Evolutionary conservation across 2,329 filamentous ascomycete genomes (phyloP).

Genomic region (Seiridium cupressi): DNA sequence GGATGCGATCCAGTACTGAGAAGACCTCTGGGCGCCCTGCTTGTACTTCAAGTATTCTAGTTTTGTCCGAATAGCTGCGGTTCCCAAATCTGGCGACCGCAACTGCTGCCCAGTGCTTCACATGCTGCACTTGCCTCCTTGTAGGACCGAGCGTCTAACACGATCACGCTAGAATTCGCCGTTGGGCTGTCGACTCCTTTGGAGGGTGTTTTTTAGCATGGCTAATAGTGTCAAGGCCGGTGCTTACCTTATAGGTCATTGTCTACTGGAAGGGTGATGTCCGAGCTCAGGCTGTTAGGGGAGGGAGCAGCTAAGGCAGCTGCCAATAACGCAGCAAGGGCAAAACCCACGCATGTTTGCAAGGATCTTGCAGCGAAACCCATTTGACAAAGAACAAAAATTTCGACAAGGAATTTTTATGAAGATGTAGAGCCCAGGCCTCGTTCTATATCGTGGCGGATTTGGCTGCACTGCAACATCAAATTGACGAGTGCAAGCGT

Average conservation of each 20-base stretch:
- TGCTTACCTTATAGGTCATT: conserved; percentile 39
- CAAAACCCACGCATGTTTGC: not conserved
- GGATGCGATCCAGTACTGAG: conserved; percentile 35
- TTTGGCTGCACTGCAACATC: not conserved
- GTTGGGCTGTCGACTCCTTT: conserved; percentile 30
- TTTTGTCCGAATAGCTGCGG: conserved; percentile 26
- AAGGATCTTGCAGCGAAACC: not conserved
- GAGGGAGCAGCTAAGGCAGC: conserved; percentile 22
- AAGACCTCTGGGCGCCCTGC: conserved; percentile 17
- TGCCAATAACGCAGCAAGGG: not conserved
- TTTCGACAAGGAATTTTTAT: not conserved
- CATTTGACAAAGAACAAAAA: not conserved
- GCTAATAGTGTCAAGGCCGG: not conserved
- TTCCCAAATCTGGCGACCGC: conserved; percentile 28
- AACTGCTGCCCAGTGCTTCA: conserved; percentile 35
- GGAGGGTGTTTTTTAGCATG: not conserved
- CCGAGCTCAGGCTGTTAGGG: conserved; percentile 31
- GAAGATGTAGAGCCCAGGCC: not conserved
- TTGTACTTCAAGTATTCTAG: conserved; percentile 36
- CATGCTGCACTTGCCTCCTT: conserved; percentile 29
- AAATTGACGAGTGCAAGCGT: not conserved
- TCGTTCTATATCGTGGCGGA: not conserved
- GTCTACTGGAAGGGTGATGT: conserved; percentile 35
- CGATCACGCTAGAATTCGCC: conserved; percentile 31
- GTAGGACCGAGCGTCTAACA: conserved; percentile 28